Evolutionary conservation across 495 filamentous ascomycete genomes (phyloP).

Genomic region (Staphylotrichum tortipilum): DNA sequence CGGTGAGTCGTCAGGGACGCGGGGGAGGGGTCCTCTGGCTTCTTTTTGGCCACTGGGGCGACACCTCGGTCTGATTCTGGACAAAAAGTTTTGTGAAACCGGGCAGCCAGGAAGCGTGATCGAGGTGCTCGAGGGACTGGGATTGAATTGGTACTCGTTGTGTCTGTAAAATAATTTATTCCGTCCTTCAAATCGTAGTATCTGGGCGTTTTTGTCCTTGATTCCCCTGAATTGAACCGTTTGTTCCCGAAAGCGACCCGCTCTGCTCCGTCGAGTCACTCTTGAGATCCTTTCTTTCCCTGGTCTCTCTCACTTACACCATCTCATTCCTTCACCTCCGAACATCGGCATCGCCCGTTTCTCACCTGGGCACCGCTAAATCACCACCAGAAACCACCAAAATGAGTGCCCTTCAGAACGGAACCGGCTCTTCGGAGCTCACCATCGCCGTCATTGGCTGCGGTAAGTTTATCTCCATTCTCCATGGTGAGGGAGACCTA

Average conservation of each 20-base stretch:
- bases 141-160: no score
- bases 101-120: no score
- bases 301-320: not conserved
- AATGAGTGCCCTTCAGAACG: conserved; percentile 12
- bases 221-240: not conserved
- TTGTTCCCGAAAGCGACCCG: not conserved
- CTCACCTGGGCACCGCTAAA: not conserved
- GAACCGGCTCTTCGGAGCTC: conserved; percentile 37
- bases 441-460: conserved; percentile 66
- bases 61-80: not conserved
- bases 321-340: not conserved
- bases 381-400: conserved; percentile 2
- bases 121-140: no score
- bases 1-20: not conserved
- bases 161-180: no score
- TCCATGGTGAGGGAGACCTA: no score
- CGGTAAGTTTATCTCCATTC: no score
- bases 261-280: not conserved
- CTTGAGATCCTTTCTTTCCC: no score
- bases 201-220: not conserved
- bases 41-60: no score
- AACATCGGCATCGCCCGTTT: not conserved
- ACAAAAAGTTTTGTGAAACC: conserved; percentile 3
- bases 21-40: conserved; percentile 1
- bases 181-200: not conserved